Conservation (phyloP, 2,329 filamentous ascomycete species). For the Blastomyces silverae region DNA sequence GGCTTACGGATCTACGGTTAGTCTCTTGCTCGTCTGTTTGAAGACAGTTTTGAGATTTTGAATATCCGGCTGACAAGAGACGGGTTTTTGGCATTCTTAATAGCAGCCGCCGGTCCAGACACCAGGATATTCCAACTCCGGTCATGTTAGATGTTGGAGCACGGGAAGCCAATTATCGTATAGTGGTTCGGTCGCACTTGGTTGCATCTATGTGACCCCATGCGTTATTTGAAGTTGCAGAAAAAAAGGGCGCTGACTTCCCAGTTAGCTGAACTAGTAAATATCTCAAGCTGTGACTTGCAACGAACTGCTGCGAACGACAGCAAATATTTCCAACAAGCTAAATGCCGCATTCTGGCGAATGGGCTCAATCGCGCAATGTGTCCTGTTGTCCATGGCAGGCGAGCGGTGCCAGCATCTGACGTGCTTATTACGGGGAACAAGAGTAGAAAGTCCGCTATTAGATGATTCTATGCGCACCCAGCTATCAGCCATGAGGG, state of each 20-base stretch:
- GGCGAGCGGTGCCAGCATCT: conserved; percentile 1
- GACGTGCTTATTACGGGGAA: background rate
- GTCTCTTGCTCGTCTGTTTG: background rate
- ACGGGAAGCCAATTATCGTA: background rate
- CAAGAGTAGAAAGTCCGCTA: background rate
- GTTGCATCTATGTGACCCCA: background rate
- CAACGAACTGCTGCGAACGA: conserved; percentile 14
- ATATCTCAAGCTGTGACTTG: background rate
- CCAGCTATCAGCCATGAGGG: conserved; percentile 2
- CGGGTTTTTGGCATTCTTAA: background rate
- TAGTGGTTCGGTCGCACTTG: conserved; percentile 2
- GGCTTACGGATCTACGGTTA: background rate
- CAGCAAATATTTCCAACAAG: background rate
- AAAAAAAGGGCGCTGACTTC: background rate
- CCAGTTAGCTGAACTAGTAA: background rate
- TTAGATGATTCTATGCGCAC: background rate
- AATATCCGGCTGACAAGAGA: conserved; percentile 1
- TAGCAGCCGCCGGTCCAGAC: background rate
- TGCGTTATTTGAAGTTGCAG: background rate
- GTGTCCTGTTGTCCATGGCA: background rate
- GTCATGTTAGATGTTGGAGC: background rate
- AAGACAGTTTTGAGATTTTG: background rate
- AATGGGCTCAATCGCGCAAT: background rate
- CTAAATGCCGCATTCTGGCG: background rate
- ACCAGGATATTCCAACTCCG: background rate